phyloP scores from a whole-genome alignment of 495 filamentous ascomycete genomes.

The Clohesyomyces aquaticus region DNA sequence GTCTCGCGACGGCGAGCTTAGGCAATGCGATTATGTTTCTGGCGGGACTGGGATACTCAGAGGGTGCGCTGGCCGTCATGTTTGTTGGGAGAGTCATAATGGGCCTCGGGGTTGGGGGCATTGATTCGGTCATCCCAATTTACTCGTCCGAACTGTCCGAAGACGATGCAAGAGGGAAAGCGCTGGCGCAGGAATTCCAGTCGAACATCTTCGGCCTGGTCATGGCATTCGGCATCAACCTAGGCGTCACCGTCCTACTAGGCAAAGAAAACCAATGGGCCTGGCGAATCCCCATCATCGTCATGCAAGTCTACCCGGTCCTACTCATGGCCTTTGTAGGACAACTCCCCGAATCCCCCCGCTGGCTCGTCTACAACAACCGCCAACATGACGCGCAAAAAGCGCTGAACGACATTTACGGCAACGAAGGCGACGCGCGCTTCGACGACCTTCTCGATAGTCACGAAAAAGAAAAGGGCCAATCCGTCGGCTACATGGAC shows the following conservation, averaged over 20 bases:
- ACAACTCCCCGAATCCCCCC: conserved; percentile 58
- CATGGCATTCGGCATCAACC: conserved; percentile 56
- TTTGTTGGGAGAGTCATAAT: conserved; percentile 57
- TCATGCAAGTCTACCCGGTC: conserved; percentile 61
- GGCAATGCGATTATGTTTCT: conserved; percentile 62
- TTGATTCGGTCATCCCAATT: conserved; percentile 61
- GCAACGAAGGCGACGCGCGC: conserved; percentile 52
- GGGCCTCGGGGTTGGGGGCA: conserved; percentile 61
- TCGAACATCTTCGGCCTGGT: conserved; percentile 62
- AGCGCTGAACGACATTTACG: conserved; percentile 51
- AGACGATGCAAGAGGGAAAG: conserved; percentile 55
- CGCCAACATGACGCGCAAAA: conserved; percentile 51
- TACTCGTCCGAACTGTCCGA: conserved; percentile 59
- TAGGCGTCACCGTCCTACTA: conserved; percentile 44
- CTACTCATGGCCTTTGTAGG: conserved; percentile 53
- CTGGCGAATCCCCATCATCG: conserved; percentile 65
- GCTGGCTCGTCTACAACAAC: conserved; percentile 56
- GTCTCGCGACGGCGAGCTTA: conserved; percentile 53
- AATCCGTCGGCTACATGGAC: conserved; percentile 53
- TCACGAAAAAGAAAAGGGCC: conserved; percentile 51
- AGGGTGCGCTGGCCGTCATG: conserved; percentile 54
- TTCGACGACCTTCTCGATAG: conserved; percentile 53
- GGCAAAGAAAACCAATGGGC: conserved; percentile 52
- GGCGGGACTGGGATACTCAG: conserved; percentile 51
- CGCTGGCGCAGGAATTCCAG: conserved; percentile 62